Evolutionary conservation across 495 filamentous ascomycete species (phyloP).

Genomic region (Xylaria intraflava): DNA sequence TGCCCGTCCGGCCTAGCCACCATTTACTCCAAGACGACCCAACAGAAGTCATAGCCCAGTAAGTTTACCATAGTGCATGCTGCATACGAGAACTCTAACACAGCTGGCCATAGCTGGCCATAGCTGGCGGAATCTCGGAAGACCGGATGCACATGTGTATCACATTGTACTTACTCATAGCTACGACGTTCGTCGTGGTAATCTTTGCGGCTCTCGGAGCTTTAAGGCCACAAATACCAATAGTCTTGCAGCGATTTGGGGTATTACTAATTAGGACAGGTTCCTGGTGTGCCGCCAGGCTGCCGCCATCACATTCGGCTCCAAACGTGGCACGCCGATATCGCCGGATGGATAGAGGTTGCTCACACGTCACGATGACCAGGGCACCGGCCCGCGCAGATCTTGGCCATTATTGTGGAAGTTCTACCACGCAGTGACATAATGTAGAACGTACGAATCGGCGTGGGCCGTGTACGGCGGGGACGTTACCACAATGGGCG

Average conservation of each 20-base stretch:
- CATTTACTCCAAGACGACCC: neutral
- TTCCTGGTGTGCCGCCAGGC: constrained; percentile 1
- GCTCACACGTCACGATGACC: neutral
- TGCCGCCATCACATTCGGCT: neutral
- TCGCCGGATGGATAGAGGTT: neutral
- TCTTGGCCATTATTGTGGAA: neutral
- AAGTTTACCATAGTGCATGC: neutral
- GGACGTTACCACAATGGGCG: too few relatives aligned
- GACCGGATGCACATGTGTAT: neutral
- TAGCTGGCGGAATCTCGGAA: neutral
- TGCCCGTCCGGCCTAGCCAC: neutral
- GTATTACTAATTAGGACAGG: neutral
- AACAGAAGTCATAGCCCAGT: neutral
- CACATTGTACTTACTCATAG: neutral
- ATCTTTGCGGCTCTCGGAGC: constrained; percentile 3
- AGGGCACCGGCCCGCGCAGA: neutral
- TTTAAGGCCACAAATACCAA: neutral
- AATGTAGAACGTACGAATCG: neutral
- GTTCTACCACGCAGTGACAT: neutral
- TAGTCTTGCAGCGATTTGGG: neutral
- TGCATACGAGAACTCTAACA: neutral
- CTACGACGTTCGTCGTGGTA: neutral
- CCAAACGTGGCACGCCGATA: constrained; percentile 3
- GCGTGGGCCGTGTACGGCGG: too few relatives aligned
- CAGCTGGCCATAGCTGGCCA: too few relatives aligned